Evolutionary conservation across 805 yeast species (phyloP), one percentile per base, ranked within the genome.

Genomic region (Pichia deserticola): DNA sequence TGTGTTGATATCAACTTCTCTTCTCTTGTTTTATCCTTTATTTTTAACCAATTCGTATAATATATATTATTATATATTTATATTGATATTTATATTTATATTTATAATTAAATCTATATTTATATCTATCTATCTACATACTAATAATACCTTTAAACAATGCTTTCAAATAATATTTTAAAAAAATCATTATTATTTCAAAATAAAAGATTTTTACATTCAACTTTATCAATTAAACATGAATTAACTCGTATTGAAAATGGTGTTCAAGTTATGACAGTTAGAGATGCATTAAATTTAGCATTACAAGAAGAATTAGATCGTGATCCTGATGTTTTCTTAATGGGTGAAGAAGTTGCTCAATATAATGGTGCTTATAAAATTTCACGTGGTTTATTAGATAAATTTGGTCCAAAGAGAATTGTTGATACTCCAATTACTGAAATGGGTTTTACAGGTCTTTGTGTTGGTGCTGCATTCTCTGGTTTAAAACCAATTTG

Each of bases 281-380:
- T 93, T 51, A 86, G 99, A 77, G 99, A 93, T 62, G 99, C 99
- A 43, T 74, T 93, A 60, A 93, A 93, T 76, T 74, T 83, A 56
- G 99, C 97, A 33, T 77, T 93, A 71, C 96, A 96, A 51, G 99
- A 93, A 75, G 99, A 93, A 74, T 78, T 93, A 76, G 98, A 92
- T 75, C 80, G 92, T 60, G 97, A 93, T 68, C 93, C 89, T 58
- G 84, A 80, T 59, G 98, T 93, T 42, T 93, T 89, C 77, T 71
- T 93, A 60, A 86, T 93, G 80, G 99, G 99, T 71, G 99, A 93
- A 76, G 99, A 93, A 73, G 99, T 93, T 57, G 99, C 96, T 42
- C 98, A 92, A 71, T 93, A 93, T 75, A 90, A 93, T 68, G 99
- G 99, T 76, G 99, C 99, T 53, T 93, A 93, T 77, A 93, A 93